phyloP scores from a whole-genome alignment of 179 eudicot species.

The Silene coronaria region DNA sequence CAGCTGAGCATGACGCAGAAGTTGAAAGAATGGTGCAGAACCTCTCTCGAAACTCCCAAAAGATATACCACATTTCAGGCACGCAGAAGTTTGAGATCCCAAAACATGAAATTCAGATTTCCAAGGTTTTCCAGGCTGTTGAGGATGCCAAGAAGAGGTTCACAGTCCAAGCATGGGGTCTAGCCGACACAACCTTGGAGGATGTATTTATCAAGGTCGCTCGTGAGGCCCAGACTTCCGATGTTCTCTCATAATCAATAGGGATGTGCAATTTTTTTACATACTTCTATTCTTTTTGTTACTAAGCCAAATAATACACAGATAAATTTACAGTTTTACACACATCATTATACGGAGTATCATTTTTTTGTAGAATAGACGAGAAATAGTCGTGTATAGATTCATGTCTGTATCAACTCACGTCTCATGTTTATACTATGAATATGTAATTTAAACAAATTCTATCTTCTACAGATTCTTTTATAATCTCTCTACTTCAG shows the following conservation, averaged over 20 bases:
- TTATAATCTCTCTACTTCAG: no score
- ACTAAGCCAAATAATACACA: neutral
- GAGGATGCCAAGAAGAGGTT: slow-evolving; percentile 65
- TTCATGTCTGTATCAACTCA: no score
- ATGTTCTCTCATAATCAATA: slow-evolving; percentile 38
- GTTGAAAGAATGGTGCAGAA: slow-evolving; percentile 51
- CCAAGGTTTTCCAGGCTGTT: slow-evolving; percentile 71
- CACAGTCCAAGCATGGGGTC: slow-evolving; percentile 84
- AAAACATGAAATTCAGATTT: slow-evolving; percentile 56
- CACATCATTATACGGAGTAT: slow-evolving; percentile 9
- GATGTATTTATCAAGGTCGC: slow-evolving; percentile 96
- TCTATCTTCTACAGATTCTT: no score
- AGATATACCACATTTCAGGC: slow-evolving; percentile 75
- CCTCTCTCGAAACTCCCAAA: slow-evolving; percentile 56
- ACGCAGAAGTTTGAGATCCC: slow-evolving; percentile 93
- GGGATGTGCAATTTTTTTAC: neutral
- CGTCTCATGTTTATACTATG: no score
- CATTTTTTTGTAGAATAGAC: slow-evolving; percentile 2
- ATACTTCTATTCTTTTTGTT: neutral
- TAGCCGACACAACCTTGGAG: slow-evolving; percentile 84
- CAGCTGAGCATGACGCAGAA: slow-evolving; percentile 49
- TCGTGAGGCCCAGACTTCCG: slow-evolving; percentile 45
- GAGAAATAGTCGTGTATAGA: neutral
- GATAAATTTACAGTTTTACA: neutral
- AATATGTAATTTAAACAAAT: no score